Percentiles rank a stretch among this genome's conserved stretches.
Conservation (phyloP, 371 early-diverging fungal species). For the Apophysomyces trapeziformis region DNA sequence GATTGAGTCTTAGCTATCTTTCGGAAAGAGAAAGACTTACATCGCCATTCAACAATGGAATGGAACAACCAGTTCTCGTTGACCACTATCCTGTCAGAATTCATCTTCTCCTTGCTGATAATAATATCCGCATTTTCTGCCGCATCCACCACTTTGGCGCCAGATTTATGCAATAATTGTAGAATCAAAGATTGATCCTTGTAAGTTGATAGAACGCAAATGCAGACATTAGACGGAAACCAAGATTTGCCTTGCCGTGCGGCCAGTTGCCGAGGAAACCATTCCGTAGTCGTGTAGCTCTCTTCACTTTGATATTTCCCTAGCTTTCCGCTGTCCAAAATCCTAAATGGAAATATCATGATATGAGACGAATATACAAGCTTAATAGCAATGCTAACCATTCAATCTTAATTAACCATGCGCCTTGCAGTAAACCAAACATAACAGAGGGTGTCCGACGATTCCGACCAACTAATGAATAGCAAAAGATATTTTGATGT, state of each 20-base stretch:
- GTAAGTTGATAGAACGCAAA: slow-evolving; percentile 12
- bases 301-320: slow-evolving; percentile 16
- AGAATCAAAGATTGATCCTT: slow-evolving; percentile 2
- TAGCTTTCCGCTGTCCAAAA: slow-evolving; percentile 16
- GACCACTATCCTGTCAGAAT: slow-evolving; percentile 11
- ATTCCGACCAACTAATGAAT: slow-evolving; percentile 16
- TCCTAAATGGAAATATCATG: neutral
- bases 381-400: slow-evolving; percentile 11
- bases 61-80: slow-evolving; percentile 20
- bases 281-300: slow-evolving; percentile 14
- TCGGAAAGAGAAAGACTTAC: slow-evolving; percentile 15
- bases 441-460: slow-evolving; percentile 19
- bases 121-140: slow-evolving; percentile 17
- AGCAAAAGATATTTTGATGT: too few species aligned
- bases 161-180: slow-evolving; percentile 13
- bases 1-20: neutral
- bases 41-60: slow-evolving; percentile 23
- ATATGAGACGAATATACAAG: neutral
- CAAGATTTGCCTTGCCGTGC: slow-evolving; percentile 9
- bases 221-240: slow-evolving; percentile 21
- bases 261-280: slow-evolving; percentile 12
- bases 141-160: slow-evolving; percentile 11
- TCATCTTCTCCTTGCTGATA: slow-evolving; percentile 15
- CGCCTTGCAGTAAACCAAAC: slow-evolving; percentile 13
- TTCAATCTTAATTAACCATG: slow-evolving; percentile 16